Percentiles rank a stretch among this genome's conserved stretches.
These are phyloP conservation scores for Proliferodiscus dingleyae DNA, from an alignment of 2,329 filamentous ascomycete species.

Conservation along the genomic window DNA sequence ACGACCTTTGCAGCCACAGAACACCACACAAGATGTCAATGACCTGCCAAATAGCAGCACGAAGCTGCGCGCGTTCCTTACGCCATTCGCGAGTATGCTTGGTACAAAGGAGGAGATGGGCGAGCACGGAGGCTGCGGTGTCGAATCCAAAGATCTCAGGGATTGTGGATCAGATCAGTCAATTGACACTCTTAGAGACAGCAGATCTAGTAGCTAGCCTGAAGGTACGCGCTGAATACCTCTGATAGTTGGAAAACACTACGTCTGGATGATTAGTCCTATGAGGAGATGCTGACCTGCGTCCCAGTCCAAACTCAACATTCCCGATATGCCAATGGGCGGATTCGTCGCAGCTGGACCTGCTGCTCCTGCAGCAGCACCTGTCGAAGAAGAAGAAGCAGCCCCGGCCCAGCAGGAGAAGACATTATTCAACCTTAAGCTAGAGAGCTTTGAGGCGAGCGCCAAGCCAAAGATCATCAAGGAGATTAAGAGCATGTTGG, in stretches of 20 bases:
- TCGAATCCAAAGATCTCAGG: constrained; percentile 84
- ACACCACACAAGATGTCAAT: constrained; percentile 49
- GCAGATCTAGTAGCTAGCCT: constrained; percentile 90
- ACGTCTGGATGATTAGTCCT: too few relatives aligned
- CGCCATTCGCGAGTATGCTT: constrained; percentile 44
- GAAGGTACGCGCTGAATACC: constrained; percentile 60
- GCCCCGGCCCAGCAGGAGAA: constrained; percentile 89
- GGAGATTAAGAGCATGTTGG: constrained; percentile 95
- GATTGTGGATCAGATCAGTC: constrained; percentile 98
- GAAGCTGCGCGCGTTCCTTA: constrained; percentile 60
- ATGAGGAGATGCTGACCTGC: too few relatives aligned
- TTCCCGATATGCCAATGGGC: constrained; percentile 93
- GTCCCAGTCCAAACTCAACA: constrained; percentile 93
- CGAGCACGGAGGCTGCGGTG: constrained; percentile 70
- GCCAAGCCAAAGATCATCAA: constrained; percentile 99
- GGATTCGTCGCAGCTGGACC: constrained; percentile 76
- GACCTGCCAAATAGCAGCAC: constrained; percentile 58
- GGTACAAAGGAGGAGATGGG: constrained; percentile 62
- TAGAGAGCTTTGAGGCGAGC: constrained; percentile 79
- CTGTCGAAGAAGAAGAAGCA: constrained; percentile 77
- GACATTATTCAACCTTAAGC: constrained; percentile 94
- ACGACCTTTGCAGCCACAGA: constrained; percentile 9
- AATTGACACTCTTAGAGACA: constrained; percentile 95
- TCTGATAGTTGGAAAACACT: too few relatives aligned
- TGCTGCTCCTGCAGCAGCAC: constrained; percentile 52